A percentile compares a stretch with the other conserved stretches of the same genome.
These are phyloP conservation scores for Fusarium torreyae DNA, from an alignment of 2,329 filamentous ascomycete genomes.

Conservation along the genomic window DNA sequence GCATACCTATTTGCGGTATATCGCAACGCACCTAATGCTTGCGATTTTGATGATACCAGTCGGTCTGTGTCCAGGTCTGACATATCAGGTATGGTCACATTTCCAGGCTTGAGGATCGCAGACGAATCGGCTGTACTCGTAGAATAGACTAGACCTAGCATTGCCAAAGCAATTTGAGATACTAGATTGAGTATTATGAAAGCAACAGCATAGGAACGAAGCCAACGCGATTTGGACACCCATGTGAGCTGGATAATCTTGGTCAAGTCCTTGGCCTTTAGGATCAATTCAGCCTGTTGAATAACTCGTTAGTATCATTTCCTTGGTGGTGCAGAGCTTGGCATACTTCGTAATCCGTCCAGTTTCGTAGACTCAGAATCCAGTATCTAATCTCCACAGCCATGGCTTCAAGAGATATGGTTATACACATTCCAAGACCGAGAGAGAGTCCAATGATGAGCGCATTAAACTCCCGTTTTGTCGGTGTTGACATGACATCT, in stretches of 20 bases:
- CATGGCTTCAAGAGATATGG: conserved; percentile 61
- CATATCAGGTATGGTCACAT: conserved; percentile 57
- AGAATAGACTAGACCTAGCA: conserved; percentile 60
- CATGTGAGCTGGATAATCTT: conserved; percentile 39
- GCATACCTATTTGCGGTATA: conserved; percentile 61
- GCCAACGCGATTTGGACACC: conserved; percentile 30
- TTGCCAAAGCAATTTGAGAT: conserved; percentile 61
- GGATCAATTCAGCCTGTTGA: conserved; percentile 38
- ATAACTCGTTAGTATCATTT: neutral
- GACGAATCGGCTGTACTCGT: conserved; percentile 56
- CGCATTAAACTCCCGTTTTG: conserved; percentile 61
- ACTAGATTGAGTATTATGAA: conserved; percentile 41
- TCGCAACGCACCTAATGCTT: conserved; percentile 53
- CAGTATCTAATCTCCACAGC: conserved; percentile 63
- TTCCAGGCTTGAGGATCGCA: conserved; percentile 53
- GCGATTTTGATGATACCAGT: conserved; percentile 46
- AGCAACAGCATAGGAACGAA: conserved; percentile 35
- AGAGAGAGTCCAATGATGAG: conserved; percentile 61
- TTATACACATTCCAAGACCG: conserved; percentile 55
- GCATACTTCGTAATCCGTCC: conserved; percentile 58
- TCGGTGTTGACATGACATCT: conserved; percentile 37
- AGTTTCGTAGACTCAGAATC: conserved; percentile 57
- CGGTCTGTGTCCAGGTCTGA: conserved; percentile 53
- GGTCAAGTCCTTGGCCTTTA: conserved; percentile 42
- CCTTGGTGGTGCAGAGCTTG: neutral